phyloP scores from a whole-genome alignment of 495 filamentous ascomycete species.

The Collariella sp. region DNA sequence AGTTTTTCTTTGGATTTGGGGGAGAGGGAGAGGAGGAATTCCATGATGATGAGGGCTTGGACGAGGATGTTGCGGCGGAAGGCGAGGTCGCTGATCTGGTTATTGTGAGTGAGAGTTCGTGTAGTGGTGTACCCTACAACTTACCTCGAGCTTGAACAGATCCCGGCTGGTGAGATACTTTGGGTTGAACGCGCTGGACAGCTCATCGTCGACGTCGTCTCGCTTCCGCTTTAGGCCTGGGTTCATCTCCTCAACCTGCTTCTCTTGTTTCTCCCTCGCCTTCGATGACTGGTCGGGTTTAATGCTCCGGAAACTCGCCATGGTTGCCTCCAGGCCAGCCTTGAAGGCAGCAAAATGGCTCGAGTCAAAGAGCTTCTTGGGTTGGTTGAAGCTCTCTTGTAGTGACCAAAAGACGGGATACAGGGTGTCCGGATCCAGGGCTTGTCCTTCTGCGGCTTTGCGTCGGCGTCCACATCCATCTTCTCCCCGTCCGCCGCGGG shows the following conservation, averaged over 20 bases:
- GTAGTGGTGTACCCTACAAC: slow-evolving; percentile 6
- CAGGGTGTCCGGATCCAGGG: slow-evolving; percentile 58
- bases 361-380: slow-evolving; percentile 66
- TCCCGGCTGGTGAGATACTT: slow-evolving; percentile 95
- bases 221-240: slow-evolving; percentile 67
- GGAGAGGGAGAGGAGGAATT: slow-evolving; percentile 84
- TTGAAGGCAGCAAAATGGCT: slow-evolving; percentile 70
- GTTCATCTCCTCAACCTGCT: slow-evolving; percentile 50
- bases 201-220: slow-evolving; percentile 48
- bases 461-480: slow-evolving; percentile 49
- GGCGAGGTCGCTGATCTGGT: slow-evolving; percentile 79
- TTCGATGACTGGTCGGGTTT: slow-evolving; percentile 53
- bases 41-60: slow-evolving; percentile 85
- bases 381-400: slow-evolving; percentile 85
- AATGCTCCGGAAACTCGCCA: slow-evolving; percentile 69
- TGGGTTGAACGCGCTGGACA: slow-evolving; percentile 79
- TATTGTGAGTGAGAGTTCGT: slow-evolving; percentile 12
- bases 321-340: slow-evolving; percentile 62
- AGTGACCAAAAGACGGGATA: slow-evolving; percentile 94
- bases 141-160: slow-evolving; percentile 87
- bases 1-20: slow-evolving; percentile 72
- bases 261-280: slow-evolving; percentile 31
- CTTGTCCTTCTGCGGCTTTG: slow-evolving; percentile 18
- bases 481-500: slow-evolving; percentile 45
- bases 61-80: slow-evolving; percentile 91